Evolutionary conservation across 2,329 filamentous ascomycete species (phyloP).

Genomic region (Rhexocercosporidium sp.): DNA sequence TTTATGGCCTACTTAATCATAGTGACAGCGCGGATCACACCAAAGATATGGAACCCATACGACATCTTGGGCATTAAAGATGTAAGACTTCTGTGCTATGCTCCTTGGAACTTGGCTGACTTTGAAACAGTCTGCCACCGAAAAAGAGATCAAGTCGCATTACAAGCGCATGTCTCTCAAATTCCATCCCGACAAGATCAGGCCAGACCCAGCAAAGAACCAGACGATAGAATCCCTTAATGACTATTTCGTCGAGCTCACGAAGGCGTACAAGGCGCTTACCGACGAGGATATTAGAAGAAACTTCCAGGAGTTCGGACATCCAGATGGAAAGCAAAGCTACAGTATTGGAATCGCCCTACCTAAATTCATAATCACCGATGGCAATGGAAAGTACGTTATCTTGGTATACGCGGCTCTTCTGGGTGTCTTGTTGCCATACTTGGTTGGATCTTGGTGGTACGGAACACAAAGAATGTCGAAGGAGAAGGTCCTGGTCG

Average conservation of each 20-base stretch:
- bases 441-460: constrained; percentile 97
- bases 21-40: constrained; percentile 71
- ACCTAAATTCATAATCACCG: constrained; percentile 88
- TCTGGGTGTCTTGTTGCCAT: constrained; percentile 88
- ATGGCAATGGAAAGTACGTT: constrained; percentile 95
- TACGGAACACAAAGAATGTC: constrained; percentile 94
- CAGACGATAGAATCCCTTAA: constrained; percentile 86
- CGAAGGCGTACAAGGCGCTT: constrained; percentile 96
- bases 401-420: constrained; percentile 86
- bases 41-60: constrained; percentile 95
- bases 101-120: constrained; percentile 30
- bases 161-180: constrained; percentile 87
- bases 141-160: constrained; percentile 90
- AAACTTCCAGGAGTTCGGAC: constrained; percentile 94
- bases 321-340: constrained; percentile 97
- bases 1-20: constrained; percentile 92
- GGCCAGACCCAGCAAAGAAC: constrained; percentile 83
- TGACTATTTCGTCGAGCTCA: constrained; percentile 89
- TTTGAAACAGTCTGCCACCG: constrained; percentile 68
- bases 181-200: constrained; percentile 91
- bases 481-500: constrained; percentile 90
- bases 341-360: constrained; percentile 97
- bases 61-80: constrained; percentile 88
- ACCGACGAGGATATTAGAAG: constrained; percentile 97
- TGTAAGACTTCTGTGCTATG: constrained; percentile 51